Evolutionary conservation across 306 rosid genomes (phyloP).

Genomic region (Rosa persica): DNA sequence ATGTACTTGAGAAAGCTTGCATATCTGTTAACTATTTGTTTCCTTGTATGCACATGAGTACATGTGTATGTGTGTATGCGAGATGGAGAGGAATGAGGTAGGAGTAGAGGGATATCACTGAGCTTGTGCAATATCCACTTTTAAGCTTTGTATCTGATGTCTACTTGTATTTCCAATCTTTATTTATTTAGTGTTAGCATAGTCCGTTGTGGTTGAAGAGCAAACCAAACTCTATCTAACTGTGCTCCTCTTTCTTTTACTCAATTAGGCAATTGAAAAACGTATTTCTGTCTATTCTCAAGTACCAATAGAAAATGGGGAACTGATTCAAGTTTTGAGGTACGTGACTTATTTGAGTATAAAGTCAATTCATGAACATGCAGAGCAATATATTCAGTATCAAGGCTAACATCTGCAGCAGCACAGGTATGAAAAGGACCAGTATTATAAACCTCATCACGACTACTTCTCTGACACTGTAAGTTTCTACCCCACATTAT

Average conservation of each 20-base stretch:
- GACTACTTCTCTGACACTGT: slow-evolving; percentile 97
- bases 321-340: slow-evolving; percentile 93
- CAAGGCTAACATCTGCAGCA: slow-evolving; percentile 83
- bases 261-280: slow-evolving; percentile 85
- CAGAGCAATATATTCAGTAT: slow-evolving; percentile 23
- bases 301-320: slow-evolving; percentile 91
- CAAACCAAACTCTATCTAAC: background rate
- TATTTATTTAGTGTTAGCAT: background rate
- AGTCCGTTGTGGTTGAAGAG: background rate
- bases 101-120: background rate
- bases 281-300: slow-evolving; percentile 90
- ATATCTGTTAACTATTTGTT: background rate
- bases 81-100: slow-evolving; percentile 1
- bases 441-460: slow-evolving; percentile 91
- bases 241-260: background rate
- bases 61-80: background rate
- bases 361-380: slow-evolving; percentile 17
- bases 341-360: slow-evolving; percentile 38
- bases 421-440: slow-evolving; percentile 91
- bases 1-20: slow-evolving; percentile 4
- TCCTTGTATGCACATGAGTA: background rate
- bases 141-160: background rate
- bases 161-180: background rate
- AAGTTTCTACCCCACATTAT: slow-evolving; percentile 33
- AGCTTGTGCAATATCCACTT: background rate